These are phyloP conservation scores for Lactifluus volemus DNA, from an alignment of 768 basidiomycete genomes.

Conservation along the genomic window DNA sequence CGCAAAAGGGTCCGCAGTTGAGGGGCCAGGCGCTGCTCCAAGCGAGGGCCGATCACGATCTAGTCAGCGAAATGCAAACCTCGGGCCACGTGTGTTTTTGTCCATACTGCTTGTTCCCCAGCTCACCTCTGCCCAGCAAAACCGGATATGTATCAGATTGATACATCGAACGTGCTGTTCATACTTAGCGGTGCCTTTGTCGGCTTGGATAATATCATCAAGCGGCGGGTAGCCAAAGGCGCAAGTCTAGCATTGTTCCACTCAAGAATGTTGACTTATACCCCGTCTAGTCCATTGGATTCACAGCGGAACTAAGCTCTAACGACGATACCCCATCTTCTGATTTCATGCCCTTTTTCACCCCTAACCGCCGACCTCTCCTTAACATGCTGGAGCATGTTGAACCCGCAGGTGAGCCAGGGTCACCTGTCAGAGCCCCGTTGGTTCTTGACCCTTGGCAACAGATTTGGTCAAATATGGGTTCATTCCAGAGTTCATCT, in stretches of 20 bases:
- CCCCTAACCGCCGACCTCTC: slow-evolving; percentile 53
- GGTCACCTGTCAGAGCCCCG: background rate
- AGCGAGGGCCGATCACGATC: slow-evolving; percentile 40
- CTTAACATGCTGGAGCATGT: slow-evolving; percentile 55
- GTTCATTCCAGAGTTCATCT: slow-evolving; percentile 95
- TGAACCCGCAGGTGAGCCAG: slow-evolving; percentile 52
- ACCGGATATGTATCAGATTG: slow-evolving; percentile 65
- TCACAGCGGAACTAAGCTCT: slow-evolving; percentile 47
- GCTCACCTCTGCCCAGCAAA: slow-evolving; percentile 32
- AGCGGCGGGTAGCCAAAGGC: slow-evolving; percentile 72
- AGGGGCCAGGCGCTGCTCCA: slow-evolving; percentile 35
- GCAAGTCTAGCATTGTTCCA: slow-evolving; percentile 37
- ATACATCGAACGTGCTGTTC: slow-evolving; percentile 91
- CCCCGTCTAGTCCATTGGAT: slow-evolving; percentile 73
- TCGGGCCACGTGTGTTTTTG: slow-evolving; percentile 20
- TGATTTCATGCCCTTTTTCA: slow-evolving; percentile 62
- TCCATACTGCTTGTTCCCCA: background rate
- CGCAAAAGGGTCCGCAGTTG: slow-evolving; percentile 50
- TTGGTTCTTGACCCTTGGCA: background rate
- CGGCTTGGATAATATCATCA: slow-evolving; percentile 77
- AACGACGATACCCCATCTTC: slow-evolving; percentile 30
- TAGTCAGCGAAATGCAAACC: slow-evolving; percentile 41
- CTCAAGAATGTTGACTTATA: background rate
- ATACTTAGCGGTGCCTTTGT: slow-evolving; percentile 94
- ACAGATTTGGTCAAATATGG: slow-evolving; percentile 81